Conservation (phyloP, 805 yeast species). For the Geotrichum ghanense region DNA sequence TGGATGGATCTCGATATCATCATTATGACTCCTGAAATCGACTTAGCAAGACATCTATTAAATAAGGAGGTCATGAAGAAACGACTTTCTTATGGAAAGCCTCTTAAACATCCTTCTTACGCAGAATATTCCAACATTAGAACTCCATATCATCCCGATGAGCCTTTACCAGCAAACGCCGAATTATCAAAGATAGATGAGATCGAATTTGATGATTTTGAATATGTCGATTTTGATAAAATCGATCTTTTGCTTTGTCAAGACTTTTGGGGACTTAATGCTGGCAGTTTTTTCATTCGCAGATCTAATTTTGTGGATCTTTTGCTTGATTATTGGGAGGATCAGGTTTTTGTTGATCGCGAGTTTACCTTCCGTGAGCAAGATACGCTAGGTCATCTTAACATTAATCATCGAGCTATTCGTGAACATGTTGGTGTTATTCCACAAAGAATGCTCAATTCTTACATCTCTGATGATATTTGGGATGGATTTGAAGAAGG, state of each 20-base stretch:
- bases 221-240: constrained; percentile 7
- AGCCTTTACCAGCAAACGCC: neutral
- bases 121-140: constrained; percentile 7
- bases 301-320: constrained; percentile 7
- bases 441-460: constrained; percentile 15
- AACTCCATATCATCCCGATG: constrained; percentile 1
- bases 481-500: constrained; percentile 2
- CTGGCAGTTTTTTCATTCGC: constrained; percentile 17
- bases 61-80: constrained; percentile 18
- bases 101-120: constrained; percentile 11
- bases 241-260: constrained; percentile 13
- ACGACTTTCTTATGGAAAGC: constrained; percentile 15
- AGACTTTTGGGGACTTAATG: constrained; percentile 15
- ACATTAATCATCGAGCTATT: constrained; percentile 8
- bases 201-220: neutral
- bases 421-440: constrained; percentile 15
- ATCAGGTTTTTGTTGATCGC: constrained; percentile 8
- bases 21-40: constrained; percentile 23
- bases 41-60: constrained; percentile 20
- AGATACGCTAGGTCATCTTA: constrained; percentile 8
- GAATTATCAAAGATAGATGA: neutral
- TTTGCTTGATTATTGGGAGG: constrained; percentile 16
- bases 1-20: constrained; percentile 28
- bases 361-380: constrained; percentile 9
- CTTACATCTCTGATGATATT: constrained; percentile 9